Evolutionary conservation across 306 rosid species (phyloP), one percentile per base, ranked within the genome.

Genomic region (Castanea mollissima): DNA sequence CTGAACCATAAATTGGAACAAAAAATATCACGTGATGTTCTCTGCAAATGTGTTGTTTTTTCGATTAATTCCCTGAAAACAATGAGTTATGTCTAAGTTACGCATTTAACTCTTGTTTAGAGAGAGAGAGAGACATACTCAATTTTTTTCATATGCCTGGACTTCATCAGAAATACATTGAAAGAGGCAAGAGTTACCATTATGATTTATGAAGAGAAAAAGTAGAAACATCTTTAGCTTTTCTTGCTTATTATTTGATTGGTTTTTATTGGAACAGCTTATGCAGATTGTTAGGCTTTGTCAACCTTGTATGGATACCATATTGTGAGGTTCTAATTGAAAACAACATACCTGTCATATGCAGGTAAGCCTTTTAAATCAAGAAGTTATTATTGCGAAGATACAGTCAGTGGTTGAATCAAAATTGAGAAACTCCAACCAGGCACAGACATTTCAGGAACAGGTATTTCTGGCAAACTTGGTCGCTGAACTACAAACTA

Each of bases 351-450:
- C 69, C 52, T 82, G 25, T 70, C 71, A 35, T 72, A 74, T 83
- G 73, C 86, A 94, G 99, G 99, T 94, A 75, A 92, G 97, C 82
- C 87, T 94, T 82, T 80, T 94, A 82, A 92, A 90, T 75, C 99
- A 94, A 85, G 99, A 94, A 88, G 83, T 88, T 77, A 86, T 94
- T 79, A 86, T 94, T 84, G 97, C 92, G 88, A 91, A 87, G 91
- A 91, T 94, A 87, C 95, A 94, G 83, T 87, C 90, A 0, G 86
- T 89, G 76, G 86, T 94, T 69, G 99, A 94, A 81, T 90, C 90
- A 75, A 92, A 87, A 86, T 79, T 94, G 90, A 94, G 97, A 79
- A 89, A 79, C 85, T 94, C 99, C 69, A 90, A 92, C 71, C 93
- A 88, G 67, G 78, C 83, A 5, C 82, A 94, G 32, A 87, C 91